Evolutionary conservation across 2,329 filamentous ascomycete species (phyloP).

Genomic region (Ophiostoma piceae): DNA sequence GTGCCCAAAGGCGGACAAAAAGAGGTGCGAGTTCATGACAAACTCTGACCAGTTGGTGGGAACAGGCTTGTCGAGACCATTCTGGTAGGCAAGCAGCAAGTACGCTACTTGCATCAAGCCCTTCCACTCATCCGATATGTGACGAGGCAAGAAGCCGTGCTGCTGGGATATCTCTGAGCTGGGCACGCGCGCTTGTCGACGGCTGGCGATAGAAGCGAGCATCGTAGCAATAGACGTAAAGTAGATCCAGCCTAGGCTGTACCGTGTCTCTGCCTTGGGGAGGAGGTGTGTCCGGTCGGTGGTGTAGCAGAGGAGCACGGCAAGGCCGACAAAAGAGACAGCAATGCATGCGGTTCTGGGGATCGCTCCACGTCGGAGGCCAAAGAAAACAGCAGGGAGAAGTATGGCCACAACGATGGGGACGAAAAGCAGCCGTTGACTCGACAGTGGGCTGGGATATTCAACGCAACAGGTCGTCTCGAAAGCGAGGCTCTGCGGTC

Average conservation of each 20-base stretch:
- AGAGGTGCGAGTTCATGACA: slow-evolving; percentile 54
- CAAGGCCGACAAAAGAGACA: slow-evolving; percentile 1
- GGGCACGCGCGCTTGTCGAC: background rate
- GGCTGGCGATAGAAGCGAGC: background rate
- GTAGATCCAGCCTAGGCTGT: slow-evolving; percentile 29
- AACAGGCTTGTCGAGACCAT: slow-evolving; percentile 45
- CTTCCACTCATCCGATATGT: slow-evolving; percentile 61
- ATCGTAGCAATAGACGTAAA: slow-evolving; percentile 28
- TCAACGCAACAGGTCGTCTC: slow-evolving; percentile 49
- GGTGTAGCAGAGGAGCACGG: slow-evolving; percentile 43
- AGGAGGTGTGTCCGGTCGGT: slow-evolving; percentile 52
- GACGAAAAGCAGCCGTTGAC: slow-evolving; percentile 33
- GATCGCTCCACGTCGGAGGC: background rate
- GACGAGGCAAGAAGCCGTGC: slow-evolving; percentile 43
- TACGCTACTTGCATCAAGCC: slow-evolving; percentile 58
- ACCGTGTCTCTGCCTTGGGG: slow-evolving; percentile 45
- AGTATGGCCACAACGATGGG: background rate
- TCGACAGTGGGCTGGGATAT: slow-evolving; percentile 36
- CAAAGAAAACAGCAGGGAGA: background rate
- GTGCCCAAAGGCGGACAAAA: slow-evolving; percentile 59
- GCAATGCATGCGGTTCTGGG: background rate
- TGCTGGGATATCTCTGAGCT: slow-evolving; percentile 1
- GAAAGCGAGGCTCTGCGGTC: slow-evolving; percentile 34
- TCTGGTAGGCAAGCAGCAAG: slow-evolving; percentile 50
- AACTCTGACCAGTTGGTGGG: slow-evolving; percentile 53